Evolutionary conservation across 2,329 filamentous ascomycete species (phyloP).

Genomic region (Xylaria sp.): DNA sequence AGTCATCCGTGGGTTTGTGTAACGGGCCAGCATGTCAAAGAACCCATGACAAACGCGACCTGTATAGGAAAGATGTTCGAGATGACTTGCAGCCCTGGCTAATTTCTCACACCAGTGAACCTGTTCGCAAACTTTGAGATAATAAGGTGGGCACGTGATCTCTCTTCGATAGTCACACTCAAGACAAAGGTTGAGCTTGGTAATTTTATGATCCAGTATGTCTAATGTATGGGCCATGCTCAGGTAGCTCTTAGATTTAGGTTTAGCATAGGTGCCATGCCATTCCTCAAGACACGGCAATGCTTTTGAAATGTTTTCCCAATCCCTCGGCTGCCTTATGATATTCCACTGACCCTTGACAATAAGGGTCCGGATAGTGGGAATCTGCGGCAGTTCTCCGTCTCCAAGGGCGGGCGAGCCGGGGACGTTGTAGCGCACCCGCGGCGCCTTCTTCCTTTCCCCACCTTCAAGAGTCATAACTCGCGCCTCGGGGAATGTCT

Average conservation of each 20-base stretch:
- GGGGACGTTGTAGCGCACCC: constrained; percentile 66
- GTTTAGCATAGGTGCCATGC: constrained; percentile 75
- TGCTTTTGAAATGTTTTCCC: constrained; percentile 68
- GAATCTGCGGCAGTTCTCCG: constrained; percentile 58
- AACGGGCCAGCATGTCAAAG: constrained; percentile 68
- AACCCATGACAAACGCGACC: constrained; percentile 77
- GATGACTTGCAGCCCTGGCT: constrained; percentile 67
- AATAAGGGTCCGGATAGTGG: constrained; percentile 72
- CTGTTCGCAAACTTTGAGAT: constrained; percentile 67
- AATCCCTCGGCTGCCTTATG: constrained; percentile 72
- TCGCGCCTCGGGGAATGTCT: constrained; percentile 68
- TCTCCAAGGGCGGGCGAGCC: constrained; percentile 44
- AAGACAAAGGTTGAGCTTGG: constrained; percentile 73
- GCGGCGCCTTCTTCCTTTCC: constrained; percentile 78
- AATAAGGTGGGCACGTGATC: constrained; percentile 68
- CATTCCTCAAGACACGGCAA: constrained; percentile 73
- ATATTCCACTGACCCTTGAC: constrained; percentile 83
- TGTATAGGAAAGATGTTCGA: constrained; percentile 78
- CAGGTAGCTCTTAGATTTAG: constrained; percentile 78
- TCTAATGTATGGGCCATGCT: constrained; percentile 74
- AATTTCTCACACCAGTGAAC: constrained; percentile 74
- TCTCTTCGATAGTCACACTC: constrained; percentile 79
- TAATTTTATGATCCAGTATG: constrained; percentile 66
- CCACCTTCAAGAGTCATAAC: constrained; percentile 81
- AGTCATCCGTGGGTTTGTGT: constrained; percentile 60